phyloP scores from a whole-genome alignment of 2,329 filamentous ascomycete species.

The Paecilomyces fulvus region DNA sequence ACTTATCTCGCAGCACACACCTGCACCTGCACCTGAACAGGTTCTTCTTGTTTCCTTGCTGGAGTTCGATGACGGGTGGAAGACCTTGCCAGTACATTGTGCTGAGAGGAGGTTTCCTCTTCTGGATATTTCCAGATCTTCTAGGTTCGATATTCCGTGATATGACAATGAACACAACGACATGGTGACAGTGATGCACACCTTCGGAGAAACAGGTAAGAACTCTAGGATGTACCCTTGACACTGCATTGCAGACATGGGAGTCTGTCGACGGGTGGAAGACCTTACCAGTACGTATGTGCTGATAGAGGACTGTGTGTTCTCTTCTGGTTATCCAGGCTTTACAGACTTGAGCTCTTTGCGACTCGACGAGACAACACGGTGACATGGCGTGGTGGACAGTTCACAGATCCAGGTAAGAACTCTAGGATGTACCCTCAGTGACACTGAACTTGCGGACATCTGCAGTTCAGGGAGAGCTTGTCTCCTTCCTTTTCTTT shows the following conservation, averaged over 20 bases:
- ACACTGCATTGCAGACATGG: no score
- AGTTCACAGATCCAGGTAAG: not conserved
- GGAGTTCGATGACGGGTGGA: constrained; percentile 2
- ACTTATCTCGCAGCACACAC: not conserved
- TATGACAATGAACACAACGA: not conserved
- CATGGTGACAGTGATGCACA: not conserved
- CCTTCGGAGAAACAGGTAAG: not conserved
- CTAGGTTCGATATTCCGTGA: not conserved
- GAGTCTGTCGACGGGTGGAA: constrained; percentile 2
- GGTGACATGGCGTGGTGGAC: no score
- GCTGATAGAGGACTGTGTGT: not conserved
- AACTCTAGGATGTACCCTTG: not conserved
- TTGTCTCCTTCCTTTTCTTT: no score
- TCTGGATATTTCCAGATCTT: not conserved
- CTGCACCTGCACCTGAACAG: not conserved
- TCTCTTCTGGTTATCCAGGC: not conserved
- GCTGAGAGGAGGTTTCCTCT: not conserved
- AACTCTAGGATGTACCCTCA: not conserved
- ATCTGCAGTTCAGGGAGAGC: no score
- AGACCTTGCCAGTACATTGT: constrained; percentile 5
- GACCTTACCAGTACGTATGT: constrained; percentile 4
- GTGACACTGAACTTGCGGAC: not conserved
- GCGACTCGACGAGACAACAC: no score
- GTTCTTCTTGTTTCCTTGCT: not conserved
- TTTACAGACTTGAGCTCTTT: no score